These are phyloP conservation scores for Nemania sp. DNA, from an alignment of 2,329 filamentous ascomycete species.

Conservation along the genomic window DNA sequence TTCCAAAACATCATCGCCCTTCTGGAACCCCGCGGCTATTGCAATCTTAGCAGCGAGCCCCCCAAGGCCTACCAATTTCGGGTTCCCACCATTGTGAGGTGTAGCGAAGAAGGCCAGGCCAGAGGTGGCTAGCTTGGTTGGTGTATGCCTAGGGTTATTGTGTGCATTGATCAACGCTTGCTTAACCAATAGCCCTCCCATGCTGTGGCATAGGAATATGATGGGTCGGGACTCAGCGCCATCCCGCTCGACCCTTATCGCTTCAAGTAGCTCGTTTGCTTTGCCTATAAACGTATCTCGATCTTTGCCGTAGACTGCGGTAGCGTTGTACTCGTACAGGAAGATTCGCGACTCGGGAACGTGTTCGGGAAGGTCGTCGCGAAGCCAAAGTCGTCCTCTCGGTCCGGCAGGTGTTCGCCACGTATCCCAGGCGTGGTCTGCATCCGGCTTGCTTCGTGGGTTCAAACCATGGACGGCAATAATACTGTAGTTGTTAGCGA, in stretches of 20 bases:
- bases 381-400: constrained; percentile 45
- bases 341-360: constrained; percentile 47
- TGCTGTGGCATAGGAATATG: constrained; percentile 42
- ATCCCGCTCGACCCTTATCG: constrained; percentile 32
- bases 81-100: constrained; percentile 41
- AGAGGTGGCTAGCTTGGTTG: constrained; percentile 40
- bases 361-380: constrained; percentile 43
- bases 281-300: constrained; percentile 41
- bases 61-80: constrained; percentile 41
- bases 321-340: constrained; percentile 46
- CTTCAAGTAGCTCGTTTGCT: constrained; percentile 45
- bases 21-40: constrained; percentile 27
- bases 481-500: constrained; percentile 34
- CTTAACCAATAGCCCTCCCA: constrained; percentile 46
- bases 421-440: constrained; percentile 46
- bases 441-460: constrained; percentile 40
- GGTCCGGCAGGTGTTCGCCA: constrained; percentile 43
- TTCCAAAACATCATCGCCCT: constrained; percentile 15
- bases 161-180: constrained; percentile 48
- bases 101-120: constrained; percentile 48
- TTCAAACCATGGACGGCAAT: constrained; percentile 47
- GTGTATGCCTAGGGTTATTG: constrained; percentile 40
- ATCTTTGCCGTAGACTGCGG: constrained; percentile 40
- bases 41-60: constrained; percentile 39
- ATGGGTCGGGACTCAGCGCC: constrained; percentile 38